A percentile compares a stretch with the other conserved stretches of the same genome.
phyloP scores from a whole-genome alignment of 83 land plant species.

The Picea engelmannii region DNA sequence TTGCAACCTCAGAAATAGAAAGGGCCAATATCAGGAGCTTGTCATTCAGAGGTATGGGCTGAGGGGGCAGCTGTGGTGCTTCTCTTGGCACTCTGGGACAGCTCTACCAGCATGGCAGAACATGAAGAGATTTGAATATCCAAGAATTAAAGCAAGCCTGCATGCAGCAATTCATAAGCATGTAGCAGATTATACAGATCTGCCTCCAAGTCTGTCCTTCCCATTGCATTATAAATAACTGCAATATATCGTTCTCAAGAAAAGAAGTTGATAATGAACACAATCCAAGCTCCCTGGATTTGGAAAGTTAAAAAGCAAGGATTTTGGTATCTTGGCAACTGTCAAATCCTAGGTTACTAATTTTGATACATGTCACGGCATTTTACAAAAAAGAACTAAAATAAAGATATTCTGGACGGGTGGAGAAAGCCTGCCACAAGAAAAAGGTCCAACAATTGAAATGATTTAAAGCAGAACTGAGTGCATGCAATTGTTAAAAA shows the following conservation, averaged over 20 bases:
- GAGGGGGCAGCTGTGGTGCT: no score
- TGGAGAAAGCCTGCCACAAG: conserved; percentile 4
- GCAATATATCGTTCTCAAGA: neutral
- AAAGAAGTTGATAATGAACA: neutral
- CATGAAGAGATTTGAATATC: no score
- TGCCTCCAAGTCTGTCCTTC: neutral
- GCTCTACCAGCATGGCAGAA: no score
- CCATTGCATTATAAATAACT: neutral
- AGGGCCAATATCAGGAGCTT: no score
- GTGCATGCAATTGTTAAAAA: neutral
- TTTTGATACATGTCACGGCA: neutral
- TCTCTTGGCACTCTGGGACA: no score
- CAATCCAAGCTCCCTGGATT: neutral
- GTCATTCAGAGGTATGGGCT: no score
- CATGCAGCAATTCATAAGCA: neutral
- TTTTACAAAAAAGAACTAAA: neutral
- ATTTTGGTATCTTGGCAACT: neutral
- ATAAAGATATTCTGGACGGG: neutral
- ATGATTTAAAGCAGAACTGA: neutral
- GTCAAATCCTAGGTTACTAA: neutral
- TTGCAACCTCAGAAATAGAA: no score
- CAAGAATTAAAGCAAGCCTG: neutral
- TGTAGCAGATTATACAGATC: neutral
- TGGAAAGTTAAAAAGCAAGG: neutral
- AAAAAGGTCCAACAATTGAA: neutral